These are phyloP conservation scores for Salicornia ramosissima DNA, from an alignment of 148 eudicot genomes.

Conservation along the genomic window DNA sequence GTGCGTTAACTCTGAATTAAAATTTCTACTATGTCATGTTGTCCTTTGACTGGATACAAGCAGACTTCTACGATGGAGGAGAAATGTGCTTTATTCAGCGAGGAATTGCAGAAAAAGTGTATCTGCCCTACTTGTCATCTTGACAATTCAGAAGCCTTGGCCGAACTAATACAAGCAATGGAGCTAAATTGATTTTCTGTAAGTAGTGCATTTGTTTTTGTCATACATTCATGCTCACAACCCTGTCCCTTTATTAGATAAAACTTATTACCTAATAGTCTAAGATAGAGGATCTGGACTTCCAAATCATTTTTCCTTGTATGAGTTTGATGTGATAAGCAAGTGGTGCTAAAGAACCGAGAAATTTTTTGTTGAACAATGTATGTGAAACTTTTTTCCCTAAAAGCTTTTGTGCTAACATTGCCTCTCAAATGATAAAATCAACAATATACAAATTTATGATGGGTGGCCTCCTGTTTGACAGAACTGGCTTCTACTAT, in stretches of 20 bases:
- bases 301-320: conserved; percentile 8
- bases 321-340: not conserved
- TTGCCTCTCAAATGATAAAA: not conserved
- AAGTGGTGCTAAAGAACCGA: not conserved
- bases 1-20: not conserved
- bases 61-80: conserved; percentile 61
- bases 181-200: conserved; percentile 25
- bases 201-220: conserved; percentile 12
- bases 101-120: conserved; percentile 67
- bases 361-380: not conserved
- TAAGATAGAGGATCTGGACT: not conserved
- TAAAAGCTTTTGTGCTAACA: not conserved
- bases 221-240: conserved; percentile 2
- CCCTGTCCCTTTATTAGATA: not conserved
- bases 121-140: conserved; percentile 60
- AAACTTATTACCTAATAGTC: not conserved
- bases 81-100: conserved; percentile 46
- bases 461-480: not conserved
- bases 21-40: conserved; percentile 7
- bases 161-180: conserved; percentile 46
- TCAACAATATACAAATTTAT: conserved; percentile 10
- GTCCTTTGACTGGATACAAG: conserved; percentile 58
- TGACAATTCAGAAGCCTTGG: conserved; percentile 55
- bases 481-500: not conserved
- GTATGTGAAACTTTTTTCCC: not conserved